A percentile compares a stretch with the other conserved stretches of the same genome.
phyloP scores from a whole-genome alignment of 208 protist genomes.

The Acanthamoeba culbertsoni region DNA sequence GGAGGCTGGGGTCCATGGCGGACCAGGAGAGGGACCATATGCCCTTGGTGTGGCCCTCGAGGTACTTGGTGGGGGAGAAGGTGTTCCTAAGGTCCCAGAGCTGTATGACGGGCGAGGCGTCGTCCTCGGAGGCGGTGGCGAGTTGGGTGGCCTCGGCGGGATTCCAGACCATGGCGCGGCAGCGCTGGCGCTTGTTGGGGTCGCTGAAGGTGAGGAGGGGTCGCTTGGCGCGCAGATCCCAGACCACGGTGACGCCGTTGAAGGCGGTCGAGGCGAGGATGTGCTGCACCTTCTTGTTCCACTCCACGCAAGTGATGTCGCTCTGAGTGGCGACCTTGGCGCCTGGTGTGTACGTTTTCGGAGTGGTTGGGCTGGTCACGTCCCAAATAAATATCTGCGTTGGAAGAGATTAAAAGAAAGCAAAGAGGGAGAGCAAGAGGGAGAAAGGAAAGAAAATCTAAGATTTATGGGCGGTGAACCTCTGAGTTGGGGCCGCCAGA shows the following conservation, averaged over 20 bases:
- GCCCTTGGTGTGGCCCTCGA: constrained; percentile 85
- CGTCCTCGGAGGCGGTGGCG: constrained; percentile 92
- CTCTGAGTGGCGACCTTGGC: constrained; percentile 70
- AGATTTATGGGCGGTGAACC: constrained; percentile 4
- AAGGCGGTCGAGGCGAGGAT: constrained; percentile 93
- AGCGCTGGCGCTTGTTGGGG: constrained; percentile 52
- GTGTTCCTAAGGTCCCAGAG: constrained; percentile 96
- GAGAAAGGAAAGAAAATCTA: background rate
- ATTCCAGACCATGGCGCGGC: constrained; percentile 91
- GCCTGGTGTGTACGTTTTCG: constrained; percentile 84
- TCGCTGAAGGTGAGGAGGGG: constrained; percentile 90
- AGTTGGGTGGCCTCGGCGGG: constrained; percentile 91
- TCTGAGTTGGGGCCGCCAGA: constrained; percentile 76
- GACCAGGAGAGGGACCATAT: constrained; percentile 94
- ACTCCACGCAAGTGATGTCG: constrained; percentile 83
- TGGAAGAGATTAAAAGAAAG: background rate
- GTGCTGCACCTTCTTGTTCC: constrained; percentile 88
- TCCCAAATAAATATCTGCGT: constrained; percentile 89
- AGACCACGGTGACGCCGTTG: constrained; percentile 90
- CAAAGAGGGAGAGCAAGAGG: background rate
- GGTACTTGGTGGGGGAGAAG: constrained; percentile 84
- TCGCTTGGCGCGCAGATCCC: constrained; percentile 92
- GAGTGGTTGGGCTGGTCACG: constrained; percentile 84
- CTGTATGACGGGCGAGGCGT: constrained; percentile 91
- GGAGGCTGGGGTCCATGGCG: constrained; percentile 87